Base-by-base conservation (phyloP, 2,329 filamentous ascomycete species). In the Plenodomus lindquistii region DNA sequence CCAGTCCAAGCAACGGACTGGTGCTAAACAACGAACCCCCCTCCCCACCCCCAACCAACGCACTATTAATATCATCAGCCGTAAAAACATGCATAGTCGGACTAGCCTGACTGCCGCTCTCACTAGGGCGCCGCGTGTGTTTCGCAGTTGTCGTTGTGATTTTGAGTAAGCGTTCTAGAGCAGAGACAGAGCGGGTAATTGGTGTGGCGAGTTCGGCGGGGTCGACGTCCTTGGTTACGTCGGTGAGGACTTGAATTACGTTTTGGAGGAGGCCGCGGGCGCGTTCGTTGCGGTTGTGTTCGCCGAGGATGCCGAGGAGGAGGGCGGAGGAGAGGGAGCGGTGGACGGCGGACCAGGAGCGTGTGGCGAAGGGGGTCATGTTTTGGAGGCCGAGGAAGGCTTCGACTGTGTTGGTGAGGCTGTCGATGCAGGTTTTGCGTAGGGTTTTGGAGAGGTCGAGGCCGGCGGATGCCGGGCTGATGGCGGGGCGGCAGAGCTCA, bases 401-500 rank as follows among this genome's bases (percentile, higher is more conserved):
- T 59, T 84, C 81, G 10, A 85, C 81, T 0, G 81, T 82, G 53
- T 75, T 76, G 55, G 80, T 77, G 4, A 85, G 71, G 53, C 79
- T 81, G 40, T 79, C 74, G 29, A 85, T 74, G 58, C 82, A 85
- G 47, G 79, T 77, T 43, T 77, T 76, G 37, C 79, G 78, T 62
- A 85, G 75, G 10, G 68, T 78, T 60, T 68, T 75, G 53, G 66
- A 73, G 35, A 77, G 65, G 37, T 77, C 76, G 42, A 72, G 61
- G 15, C 68, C 66, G 34, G 78, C 75, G 8, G 73, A 73, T 37
- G 74, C 72, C 9, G 79, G 75, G 59, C 81, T 84, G 59, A 86
- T 77, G 19, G 82, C 80, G 27, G 83, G 82, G 24, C 83, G 78
- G 61, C 81, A 85, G 24, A 85, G 78, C 67, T 85, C 83, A 4